Conservation (phyloP, 257 asterid genomes). For the Solanum paucissectum region DNA sequence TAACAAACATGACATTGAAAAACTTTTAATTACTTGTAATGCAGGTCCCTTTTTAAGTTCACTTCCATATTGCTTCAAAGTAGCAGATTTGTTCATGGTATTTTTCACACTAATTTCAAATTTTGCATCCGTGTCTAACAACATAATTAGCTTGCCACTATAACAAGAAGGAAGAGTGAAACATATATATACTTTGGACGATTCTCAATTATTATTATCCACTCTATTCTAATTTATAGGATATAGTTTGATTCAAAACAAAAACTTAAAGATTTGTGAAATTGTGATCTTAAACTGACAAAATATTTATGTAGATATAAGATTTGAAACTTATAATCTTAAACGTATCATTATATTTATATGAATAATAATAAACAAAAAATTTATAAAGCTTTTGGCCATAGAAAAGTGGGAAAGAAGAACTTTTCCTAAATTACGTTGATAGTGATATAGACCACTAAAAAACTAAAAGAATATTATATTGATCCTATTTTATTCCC, state of each 20-base stretch:
- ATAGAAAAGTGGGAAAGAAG: not conserved
- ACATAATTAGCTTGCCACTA: not conserved
- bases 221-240: not conserved
- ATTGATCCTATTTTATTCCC: not conserved
- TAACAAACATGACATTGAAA: not conserved
- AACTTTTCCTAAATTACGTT: not conserved
- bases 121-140: not conserved
- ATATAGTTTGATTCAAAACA: not conserved
- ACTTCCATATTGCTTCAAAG: not conserved
- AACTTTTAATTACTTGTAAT: not conserved
- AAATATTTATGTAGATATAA: not conserved
- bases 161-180: not conserved
- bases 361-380: not conserved
- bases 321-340: not conserved
- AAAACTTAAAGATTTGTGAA: not conserved
- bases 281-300: not conserved
- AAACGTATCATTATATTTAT: not conserved
- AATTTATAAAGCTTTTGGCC: not conserved
- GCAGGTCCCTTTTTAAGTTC: not conserved
- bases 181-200: not conserved
- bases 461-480: not conserved
- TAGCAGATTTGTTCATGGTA: not conserved
- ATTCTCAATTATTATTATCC: not conserved
- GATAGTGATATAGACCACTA: slow-evolving; percentile 25
- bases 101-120: not conserved